Evolutionary conservation across 1,284 basidiomycete genomes (phyloP).

Genomic region (Apiotrichum mycotoxinovorans): DNA sequence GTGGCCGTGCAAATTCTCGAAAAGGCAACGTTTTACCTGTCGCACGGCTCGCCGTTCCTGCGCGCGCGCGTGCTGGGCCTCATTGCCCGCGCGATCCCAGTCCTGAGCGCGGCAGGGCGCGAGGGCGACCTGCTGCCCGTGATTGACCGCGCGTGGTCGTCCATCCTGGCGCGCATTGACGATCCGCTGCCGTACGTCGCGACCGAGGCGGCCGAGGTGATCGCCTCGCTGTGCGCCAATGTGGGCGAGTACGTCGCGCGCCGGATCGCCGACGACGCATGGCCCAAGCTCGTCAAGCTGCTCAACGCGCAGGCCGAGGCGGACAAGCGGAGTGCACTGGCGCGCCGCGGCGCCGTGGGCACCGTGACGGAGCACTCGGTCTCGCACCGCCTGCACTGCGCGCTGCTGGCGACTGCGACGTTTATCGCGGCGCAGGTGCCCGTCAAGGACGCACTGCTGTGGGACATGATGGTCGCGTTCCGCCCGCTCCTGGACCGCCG

Average conservation of each 20-base stretch:
- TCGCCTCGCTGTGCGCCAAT: conserved; percentile 64
- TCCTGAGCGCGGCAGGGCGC: conserved; percentile 57
- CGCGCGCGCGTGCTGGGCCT: conserved; percentile 74
- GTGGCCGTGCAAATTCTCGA: conserved; percentile 77
- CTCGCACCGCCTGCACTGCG: conserved; percentile 68
- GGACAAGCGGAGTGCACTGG: conserved; percentile 63
- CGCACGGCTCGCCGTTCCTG: conserved; percentile 76
- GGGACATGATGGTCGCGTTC: conserved; percentile 72
- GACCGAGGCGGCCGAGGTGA: conserved; percentile 63
- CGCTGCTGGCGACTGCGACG: conserved; percentile 68
- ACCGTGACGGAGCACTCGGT: conserved; percentile 50
- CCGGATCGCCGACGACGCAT: conserved; percentile 80
- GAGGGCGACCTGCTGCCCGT: conserved; percentile 72
- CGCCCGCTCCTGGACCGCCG: conserved; percentile 66
- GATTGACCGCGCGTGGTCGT: conserved; percentile 82
- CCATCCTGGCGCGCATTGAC: conserved; percentile 72
- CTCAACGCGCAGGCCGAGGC: conserved; percentile 59
- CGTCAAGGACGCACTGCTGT: conserved; percentile 64
- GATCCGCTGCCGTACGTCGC: conserved; percentile 74
- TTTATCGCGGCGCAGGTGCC: conserved; percentile 63
- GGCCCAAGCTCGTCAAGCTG: conserved; percentile 71
- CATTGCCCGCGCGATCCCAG: conserved; percentile 65
- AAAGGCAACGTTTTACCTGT: conserved; percentile 82
- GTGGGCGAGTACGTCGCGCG: conserved; percentile 78
- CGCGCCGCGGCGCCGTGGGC: conserved; percentile 54